Evolutionary conservation across 2,329 filamentous ascomycete species (phyloP), one percentile per base, ranked within the genome.

Genomic region (Diaporthe aspalathi): DNA sequence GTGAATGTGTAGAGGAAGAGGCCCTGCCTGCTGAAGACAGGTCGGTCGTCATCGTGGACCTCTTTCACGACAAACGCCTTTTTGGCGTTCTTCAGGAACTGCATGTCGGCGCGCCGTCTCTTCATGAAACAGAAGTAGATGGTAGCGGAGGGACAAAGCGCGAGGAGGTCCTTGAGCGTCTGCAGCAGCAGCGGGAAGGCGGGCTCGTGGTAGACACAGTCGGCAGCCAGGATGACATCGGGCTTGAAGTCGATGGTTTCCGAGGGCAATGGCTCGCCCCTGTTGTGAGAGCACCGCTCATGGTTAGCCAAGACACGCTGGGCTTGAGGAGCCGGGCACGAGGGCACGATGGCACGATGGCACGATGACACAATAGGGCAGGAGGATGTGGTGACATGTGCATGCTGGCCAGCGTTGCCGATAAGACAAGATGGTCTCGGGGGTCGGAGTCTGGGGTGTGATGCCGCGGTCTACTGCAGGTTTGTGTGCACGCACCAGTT

Each of bases 141-240:
- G 12, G 87, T 84, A 14, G 88, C 87, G 53, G 84, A 80, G 27
- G 92, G 92, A 80, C 92, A 94, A 53, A 94, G 87, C 20, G 89
- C 87, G 74, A 97, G 85, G 60, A 98, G 85, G 74, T 93, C 90
- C 72, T 88, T 85, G 74, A 98, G 83, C 7, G 95, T 98, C 74
- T 90, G 84, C 78, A 96, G 88, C 57, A 99, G 87, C 43, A 98
- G 85, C 38, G 95, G 95, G 78, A 98, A 98, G 1, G 96, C 94
- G 3, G 95, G 94, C 81, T 98, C 96, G 80, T 97, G 97, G 84
- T 98, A 99, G 62, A 97, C 94, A 82, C 95, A 98, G 81, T 98
- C 96, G 50, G 95, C 95, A 4, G 96, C 96, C n/a, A 98, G 87
- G 70, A 99, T 91, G 69, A 97, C 86, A 77, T 95, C 90, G 22